Evolutionary conservation across 495 filamentous ascomycete species (phyloP), one percentile per base, ranked within the genome.

Genomic region (Bacidia gigantensis): DNA sequence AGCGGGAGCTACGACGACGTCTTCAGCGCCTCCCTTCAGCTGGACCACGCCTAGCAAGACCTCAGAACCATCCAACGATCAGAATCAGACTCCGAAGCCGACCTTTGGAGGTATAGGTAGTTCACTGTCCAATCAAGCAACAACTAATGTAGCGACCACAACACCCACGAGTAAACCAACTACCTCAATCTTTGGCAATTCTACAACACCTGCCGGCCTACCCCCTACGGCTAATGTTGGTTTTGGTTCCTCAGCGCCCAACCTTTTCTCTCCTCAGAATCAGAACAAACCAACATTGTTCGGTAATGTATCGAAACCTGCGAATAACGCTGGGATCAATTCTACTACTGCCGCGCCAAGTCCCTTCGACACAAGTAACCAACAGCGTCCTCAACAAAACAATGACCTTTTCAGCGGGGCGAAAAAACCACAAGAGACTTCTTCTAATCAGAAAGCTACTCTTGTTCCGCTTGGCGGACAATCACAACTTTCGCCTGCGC

Each of bases 91-190:
- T 3, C 59, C 67, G 23, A 62, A 68, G 20, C 32, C 41, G 12
- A 7, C 76, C n/a, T 84, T 84, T 65, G 76, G 76, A 49, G 68
- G 65, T 17, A 53, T 62, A 7, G 21, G 56, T 5, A 48, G 49
- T 32, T 50, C 46, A 1, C 53, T 58, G 18, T 52, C 51, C 20
- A 58, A 50, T 43, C 24, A 45, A 52, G 49, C 44, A 22, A 44
- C 50, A 23, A 60, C 47, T 49, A 45, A 50, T 44, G 46, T 53
- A 38, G 48, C 58, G 29, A 54, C 47, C 22, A 55, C 53, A 14
- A 62, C 60, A n/a, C 61, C 61, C 45, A 55, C 60, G 32, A 60
- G 58, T 53, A 61, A 61, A 49, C 50, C 56, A 11, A 48, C 46
- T 20, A 29, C 32, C 17, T 52, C n/a, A 23, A 32, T 54, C 10